Percentiles rank a stretch among this genome's conserved stretches.
These are phyloP conservation scores for Elsinoe batatas DNA, from an alignment of 2,329 filamentous ascomycete genomes.

Conservation along the genomic window DNA sequence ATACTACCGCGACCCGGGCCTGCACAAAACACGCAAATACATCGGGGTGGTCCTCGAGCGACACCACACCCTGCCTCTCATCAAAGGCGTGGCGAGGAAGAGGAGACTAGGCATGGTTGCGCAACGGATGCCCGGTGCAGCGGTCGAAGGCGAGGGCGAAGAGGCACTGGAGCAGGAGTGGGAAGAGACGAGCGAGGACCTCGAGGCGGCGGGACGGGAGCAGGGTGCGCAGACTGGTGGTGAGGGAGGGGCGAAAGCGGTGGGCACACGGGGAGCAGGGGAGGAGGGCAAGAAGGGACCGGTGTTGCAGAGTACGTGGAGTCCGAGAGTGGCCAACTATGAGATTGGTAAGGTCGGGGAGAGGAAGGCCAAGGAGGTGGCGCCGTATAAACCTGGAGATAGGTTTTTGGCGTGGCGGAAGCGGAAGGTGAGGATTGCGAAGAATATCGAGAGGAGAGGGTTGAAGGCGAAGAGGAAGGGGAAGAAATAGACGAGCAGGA, in stretches of 20 bases:
- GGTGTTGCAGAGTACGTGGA: conserved; percentile 6
- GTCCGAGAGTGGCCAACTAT: conserved; percentile 45
- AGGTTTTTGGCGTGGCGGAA: conserved; percentile 58
- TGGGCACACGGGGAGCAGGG: conserved; percentile 18
- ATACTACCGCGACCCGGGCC: conserved; percentile 82
- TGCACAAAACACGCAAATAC: conserved; percentile 80
- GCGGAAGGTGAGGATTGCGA: conserved; percentile 40
- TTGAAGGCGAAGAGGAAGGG: conserved; percentile 13
- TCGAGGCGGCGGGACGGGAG: neutral
- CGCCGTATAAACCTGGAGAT: conserved; percentile 47
- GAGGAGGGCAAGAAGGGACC: conserved; percentile 14
- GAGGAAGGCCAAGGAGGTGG: conserved; percentile 47
- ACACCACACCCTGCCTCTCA: conserved; percentile 67
- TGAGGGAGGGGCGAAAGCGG: conserved; percentile 16
- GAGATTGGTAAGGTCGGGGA: conserved; percentile 56
- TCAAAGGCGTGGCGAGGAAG: conserved; percentile 60
- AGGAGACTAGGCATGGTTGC: conserved; percentile 66
- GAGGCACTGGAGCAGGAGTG: neutral
- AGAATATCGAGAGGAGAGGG: conserved; percentile 45
- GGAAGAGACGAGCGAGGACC: conserved; percentile 15
- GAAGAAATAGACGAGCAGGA: neutral
- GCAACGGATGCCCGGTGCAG: conserved; percentile 28
- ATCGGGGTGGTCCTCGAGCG: conserved; percentile 89
- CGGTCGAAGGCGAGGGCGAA: neutral
- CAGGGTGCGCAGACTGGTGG: conserved; percentile 1